phyloP scores from a whole-genome alignment of 2,329 filamentous ascomycete genomes.

The Massarina eburnea region DNA sequence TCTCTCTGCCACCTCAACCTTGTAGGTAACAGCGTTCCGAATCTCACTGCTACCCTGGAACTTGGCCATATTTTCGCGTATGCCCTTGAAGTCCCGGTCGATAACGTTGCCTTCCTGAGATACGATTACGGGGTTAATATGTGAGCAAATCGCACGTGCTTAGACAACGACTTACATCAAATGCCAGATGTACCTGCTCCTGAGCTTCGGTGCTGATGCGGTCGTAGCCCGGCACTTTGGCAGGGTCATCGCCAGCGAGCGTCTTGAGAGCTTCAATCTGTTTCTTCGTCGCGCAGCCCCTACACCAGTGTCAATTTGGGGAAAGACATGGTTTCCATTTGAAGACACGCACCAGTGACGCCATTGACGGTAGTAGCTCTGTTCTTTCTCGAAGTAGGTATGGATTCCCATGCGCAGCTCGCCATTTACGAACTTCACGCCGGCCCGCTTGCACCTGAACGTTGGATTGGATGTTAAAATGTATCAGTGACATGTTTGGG shows the following conservation, averaged over 20 bases:
- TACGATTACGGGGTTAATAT: too few relatives aligned
- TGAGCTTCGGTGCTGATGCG: constrained; percentile 59
- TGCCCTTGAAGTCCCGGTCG: constrained; percentile 75
- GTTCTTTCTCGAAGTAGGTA: constrained; percentile 60
- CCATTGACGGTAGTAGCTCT: constrained; percentile 68
- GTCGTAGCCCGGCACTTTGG: constrained; percentile 68
- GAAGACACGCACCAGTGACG: constrained; percentile 74
- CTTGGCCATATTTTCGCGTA: constrained; percentile 57
- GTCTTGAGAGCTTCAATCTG: constrained; percentile 67
- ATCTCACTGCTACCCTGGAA: constrained; percentile 11
- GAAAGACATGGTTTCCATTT: neutral
- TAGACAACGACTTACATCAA: too few relatives aligned
- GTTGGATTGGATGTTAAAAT: too few relatives aligned
- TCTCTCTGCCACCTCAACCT: constrained; percentile 15
- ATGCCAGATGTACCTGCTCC: constrained; percentile 69
- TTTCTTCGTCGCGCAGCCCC: constrained; percentile 83
- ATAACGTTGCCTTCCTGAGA: constrained; percentile 76
- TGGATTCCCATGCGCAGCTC: constrained; percentile 71
- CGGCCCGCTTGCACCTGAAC: constrained; percentile 69
- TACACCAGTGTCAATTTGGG: constrained; percentile 39
- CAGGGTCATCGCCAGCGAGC: constrained; percentile 57
- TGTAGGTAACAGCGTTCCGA: constrained; percentile 16
- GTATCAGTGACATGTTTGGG: too few relatives aligned
- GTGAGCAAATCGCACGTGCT: too few relatives aligned
- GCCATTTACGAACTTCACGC: constrained; percentile 66